Base-by-base conservation (phyloP, 2,329 filamentous ascomycete genomes). In the Xylogone sp. region DNA sequence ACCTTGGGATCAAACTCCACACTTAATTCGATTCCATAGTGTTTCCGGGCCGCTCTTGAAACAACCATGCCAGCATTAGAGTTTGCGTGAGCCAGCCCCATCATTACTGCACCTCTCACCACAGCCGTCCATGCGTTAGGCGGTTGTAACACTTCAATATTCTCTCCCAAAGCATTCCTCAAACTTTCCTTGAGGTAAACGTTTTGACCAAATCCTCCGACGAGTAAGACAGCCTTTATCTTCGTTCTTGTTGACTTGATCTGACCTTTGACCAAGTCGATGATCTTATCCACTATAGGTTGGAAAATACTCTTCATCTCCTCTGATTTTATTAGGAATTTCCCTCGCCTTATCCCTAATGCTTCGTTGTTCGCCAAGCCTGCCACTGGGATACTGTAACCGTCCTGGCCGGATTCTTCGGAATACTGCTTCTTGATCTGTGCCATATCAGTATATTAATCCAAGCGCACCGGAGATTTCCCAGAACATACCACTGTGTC, bases 341-440 rank as follows among this genome's bases (percentile, higher is more conserved):
- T 88, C 50, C 78, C 78, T 51, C 79, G 82, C 51, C 82, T 79
- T 55, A 80, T 66, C 52, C 66, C 66, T 57, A 71, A 73, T 3
- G 63, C 71, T 58, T 48, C 63, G 62, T 66, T 76, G 55, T 54
- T 68, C 57, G 55, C 69, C 46, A 66, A 68, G 51, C 63, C 75
- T 49, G 49, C 46, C 54, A 72, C 54, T 39, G 65, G 61, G 62
- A 78, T 55, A 53, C 61, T 55, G 65, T 73, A 66, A 3, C 63
- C 67, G 79, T 53, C 67, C 78, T 47, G 22, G 64, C 56, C 77
- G 12, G 43, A 53, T 4, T 49, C 42, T 3, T 46, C 43, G 1
- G 53, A 48, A 43, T 52, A 57, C 44, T 56, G 53, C 31, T 52
- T 55, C 39, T 57, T 57, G 29, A 57, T 52, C 55, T 57, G n/a